A percentile compares a stretch with the other conserved stretches of the same genome.
Conservation (phyloP, 352 stramenopile genomes). For the Pythium plurisporium region DNA sequence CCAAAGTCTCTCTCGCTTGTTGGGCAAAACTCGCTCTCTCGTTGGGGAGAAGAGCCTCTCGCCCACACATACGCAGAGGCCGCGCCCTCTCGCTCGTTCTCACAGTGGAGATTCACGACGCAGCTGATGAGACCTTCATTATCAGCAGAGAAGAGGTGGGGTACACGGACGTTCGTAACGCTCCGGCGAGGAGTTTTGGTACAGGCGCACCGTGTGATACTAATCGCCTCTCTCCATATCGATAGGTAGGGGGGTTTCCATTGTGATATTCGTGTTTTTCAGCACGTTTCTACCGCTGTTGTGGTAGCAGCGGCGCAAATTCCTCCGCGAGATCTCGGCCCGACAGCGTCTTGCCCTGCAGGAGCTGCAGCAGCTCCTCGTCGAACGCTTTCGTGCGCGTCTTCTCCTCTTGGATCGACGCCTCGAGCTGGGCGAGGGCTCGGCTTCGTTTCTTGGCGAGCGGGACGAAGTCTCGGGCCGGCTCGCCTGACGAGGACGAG, state of each 20-base stretch:
- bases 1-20: no score
- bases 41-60: no score
- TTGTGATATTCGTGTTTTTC: not conserved
- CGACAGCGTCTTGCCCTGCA: slow-evolving; percentile 54
- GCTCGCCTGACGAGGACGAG: not conserved
- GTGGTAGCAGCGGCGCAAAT: slow-evolving; percentile 25
- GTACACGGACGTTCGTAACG: no score
- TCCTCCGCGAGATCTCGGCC: slow-evolving; percentile 46
- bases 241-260: no score
- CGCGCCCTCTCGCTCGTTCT: slow-evolving; percentile 8
- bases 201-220: no score
- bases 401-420: slow-evolving; percentile 35
- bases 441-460: slow-evolving; percentile 4
- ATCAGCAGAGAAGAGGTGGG: no score
- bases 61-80: not conserved
- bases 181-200: no score
- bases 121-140: not conserved
- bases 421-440: slow-evolving; percentile 12
- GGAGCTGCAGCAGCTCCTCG: slow-evolving; percentile 46
- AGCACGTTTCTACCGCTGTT: not conserved
- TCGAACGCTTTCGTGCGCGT: slow-evolving; percentile 39
- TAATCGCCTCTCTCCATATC: no score
- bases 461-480: not conserved
- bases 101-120: slow-evolving; percentile 1
- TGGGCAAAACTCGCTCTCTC: no score